Evolutionary conservation across 352 stramenopile genomes (phyloP).

Genomic region (Aphanomyces astaci): DNA sequence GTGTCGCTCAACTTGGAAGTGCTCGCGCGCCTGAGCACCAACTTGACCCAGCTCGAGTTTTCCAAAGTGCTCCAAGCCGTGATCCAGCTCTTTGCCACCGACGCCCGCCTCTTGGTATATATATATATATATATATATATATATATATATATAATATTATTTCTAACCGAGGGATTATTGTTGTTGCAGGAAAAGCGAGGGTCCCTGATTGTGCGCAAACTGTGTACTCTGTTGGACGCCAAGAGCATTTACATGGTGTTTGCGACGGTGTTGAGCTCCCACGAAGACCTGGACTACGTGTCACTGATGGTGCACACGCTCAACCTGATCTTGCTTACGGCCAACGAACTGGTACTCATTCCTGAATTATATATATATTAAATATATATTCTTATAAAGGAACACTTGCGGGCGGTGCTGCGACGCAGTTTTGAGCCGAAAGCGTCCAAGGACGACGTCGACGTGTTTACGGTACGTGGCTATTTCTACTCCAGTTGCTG

Average conservation of each 20-base stretch:
- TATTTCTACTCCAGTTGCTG: no score
- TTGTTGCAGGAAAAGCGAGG: slow-evolving; percentile 91
- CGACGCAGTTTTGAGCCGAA: slow-evolving; percentile 65
- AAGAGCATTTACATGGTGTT: slow-evolving; percentile 98
- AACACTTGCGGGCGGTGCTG: slow-evolving; percentile 71
- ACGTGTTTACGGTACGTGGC: slow-evolving; percentile 62
- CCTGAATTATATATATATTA: no score
- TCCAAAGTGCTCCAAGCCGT: slow-evolving; percentile 93
- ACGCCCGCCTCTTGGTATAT: slow-evolving; percentile 47
- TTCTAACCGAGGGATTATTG: no score
- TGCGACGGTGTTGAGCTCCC: slow-evolving; percentile 87
- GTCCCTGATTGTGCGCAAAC: slow-evolving; percentile 96
- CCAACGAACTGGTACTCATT: slow-evolving; percentile 93
- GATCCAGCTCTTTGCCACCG: slow-evolving; percentile 90
- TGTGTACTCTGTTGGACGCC: slow-evolving; percentile 96
- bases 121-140: no score
- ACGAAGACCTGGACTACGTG: slow-evolving; percentile 90
- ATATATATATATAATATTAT: no score
- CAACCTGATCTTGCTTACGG: slow-evolving; percentile 98
- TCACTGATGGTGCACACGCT: slow-evolving; percentile 99
- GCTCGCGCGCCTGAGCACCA: slow-evolving; percentile 87
- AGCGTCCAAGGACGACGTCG: slow-evolving; percentile 61
- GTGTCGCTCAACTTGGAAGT: slow-evolving; percentile 96
- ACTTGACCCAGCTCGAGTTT: slow-evolving; percentile 86
- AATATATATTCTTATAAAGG: no score